A percentile compares a stretch with the other conserved stretches of the same genome.
Conservation (phyloP, 129 eudicot genomes). For the Logfia minima region DNA sequence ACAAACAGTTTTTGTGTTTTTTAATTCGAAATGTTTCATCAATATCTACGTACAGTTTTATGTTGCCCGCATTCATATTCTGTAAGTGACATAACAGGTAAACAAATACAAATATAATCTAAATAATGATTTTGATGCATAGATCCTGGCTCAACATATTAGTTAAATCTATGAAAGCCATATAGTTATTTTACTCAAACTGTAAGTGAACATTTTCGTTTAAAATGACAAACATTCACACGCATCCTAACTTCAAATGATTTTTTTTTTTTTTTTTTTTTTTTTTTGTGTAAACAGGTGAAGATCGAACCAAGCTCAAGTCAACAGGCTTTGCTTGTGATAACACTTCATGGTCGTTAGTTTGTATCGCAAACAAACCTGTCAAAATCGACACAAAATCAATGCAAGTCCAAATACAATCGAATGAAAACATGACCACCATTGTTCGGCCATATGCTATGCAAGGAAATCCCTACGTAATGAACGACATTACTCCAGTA, state of each 20-base stretch:
- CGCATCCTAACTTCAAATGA: neutral
- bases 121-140: neutral
- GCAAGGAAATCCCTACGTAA: constrained; percentile 28
- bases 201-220: neutral
- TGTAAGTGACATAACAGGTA: neutral
- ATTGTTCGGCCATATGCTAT: constrained; percentile 28
- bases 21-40: neutral
- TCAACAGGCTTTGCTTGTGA: constrained; percentile 29
- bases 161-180: no score
- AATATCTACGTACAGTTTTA: neutral
- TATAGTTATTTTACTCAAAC: no score
- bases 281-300: constrained; percentile 20
- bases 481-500: constrained; percentile 27
- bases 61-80: constrained; percentile 12
- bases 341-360: constrained; percentile 23
- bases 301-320: constrained; percentile 28
- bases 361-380: constrained; percentile 22
- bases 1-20: neutral
- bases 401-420: constrained; percentile 21
- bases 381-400: constrained; percentile 25
- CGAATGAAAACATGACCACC: constrained; percentile 20
- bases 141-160: neutral
- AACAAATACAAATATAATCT: neutral
- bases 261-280: constrained; percentile 7
- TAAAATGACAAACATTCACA: neutral